These are phyloP conservation scores for Coemansia interrupta DNA, from an alignment of 192 early-diverging fungal genomes.

Conservation along the genomic window DNA sequence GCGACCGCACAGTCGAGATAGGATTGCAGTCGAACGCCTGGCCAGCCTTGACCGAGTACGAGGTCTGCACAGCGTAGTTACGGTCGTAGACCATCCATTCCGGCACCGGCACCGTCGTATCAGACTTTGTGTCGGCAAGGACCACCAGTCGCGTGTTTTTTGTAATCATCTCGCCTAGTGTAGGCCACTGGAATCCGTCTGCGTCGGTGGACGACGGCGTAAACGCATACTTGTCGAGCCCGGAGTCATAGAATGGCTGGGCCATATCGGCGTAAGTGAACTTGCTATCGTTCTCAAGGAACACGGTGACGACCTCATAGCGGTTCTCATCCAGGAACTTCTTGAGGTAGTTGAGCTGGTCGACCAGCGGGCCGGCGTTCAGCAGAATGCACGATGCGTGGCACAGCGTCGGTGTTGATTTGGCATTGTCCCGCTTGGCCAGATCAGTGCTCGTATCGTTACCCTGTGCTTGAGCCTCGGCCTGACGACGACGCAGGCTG, in stretches of 20 bases:
- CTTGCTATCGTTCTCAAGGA: conserved; percentile 62
- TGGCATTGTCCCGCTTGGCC: conserved; percentile 25
- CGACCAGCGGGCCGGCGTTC: conserved; percentile 58
- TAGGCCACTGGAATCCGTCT: conserved; percentile 60
- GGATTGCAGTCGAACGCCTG: conserved; percentile 54
- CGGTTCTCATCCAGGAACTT: conserved; percentile 62
- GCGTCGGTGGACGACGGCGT: conserved; percentile 48
- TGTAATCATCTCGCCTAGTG: conserved; percentile 61
- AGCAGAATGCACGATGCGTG: conserved; percentile 62
- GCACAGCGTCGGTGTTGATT: conserved; percentile 71
- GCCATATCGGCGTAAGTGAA: conserved; percentile 54
- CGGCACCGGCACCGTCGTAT: conserved; percentile 47
- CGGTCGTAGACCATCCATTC: conserved; percentile 69
- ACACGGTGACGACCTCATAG: conserved; percentile 74
- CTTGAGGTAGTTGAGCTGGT: conserved; percentile 57
- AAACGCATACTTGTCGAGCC: conserved; percentile 54
- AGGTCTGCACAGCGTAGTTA: conserved; percentile 68
- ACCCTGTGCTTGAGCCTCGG: no score
- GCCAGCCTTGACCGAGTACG: conserved; percentile 57
- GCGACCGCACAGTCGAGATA: conserved; percentile 29
- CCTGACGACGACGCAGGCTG: not conserved
- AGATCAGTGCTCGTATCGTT: not conserved
- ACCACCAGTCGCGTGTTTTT: conserved; percentile 65
- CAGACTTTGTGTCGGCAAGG: conserved; percentile 56
- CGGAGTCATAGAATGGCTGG: conserved; percentile 52